Base-by-base conservation (phyloP, 2,329 filamentous ascomycete genomes). In the Zasmidium citrigriseum region DNA sequence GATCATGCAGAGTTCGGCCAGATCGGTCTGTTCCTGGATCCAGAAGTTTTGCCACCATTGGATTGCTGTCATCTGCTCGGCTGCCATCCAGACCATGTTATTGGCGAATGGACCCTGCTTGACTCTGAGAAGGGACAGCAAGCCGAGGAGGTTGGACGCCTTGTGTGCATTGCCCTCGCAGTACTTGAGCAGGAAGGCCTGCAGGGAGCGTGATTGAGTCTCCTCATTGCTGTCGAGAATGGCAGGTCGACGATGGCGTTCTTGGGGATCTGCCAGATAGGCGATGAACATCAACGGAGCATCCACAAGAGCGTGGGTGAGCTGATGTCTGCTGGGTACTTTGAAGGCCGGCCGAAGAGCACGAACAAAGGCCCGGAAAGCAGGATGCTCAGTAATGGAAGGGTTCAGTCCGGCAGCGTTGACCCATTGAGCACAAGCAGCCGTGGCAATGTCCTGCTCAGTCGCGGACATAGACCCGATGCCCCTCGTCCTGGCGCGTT, bases 11-110 rank as follows among this genome's bases (percentile, higher is more conserved):
- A 66, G 46, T 29, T 66, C 64, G 12, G 64, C 62, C 11, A 66
- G 50, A 22, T 65, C 64, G 9, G 62, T 62, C 34, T 66, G 64
- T n/a, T 63, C 59, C 44, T 64, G 60, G 23, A 64, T 41, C 64
- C 64, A 65, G 54, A 66, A 66, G 29, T 66, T 63, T 55, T 64
- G 62, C 64, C 64, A 66, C 64, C 64, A 66, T 27, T 64, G 63
- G 34, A 66, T 64, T 0, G 64, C 60, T 1, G 60, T 61, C 58
- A 66, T 63, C 34, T 66, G 64, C 16, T 66, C 58, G n/a, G 60
- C 62, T 2, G 64, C 64, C 54, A 66, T 63, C 64, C 64, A 66
- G 41, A 64, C 45, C 64, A 66, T 65, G 38, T 66, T 60, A 27
- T 66, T 66, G 51, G 54, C 57, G 48, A 66, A 66, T 0, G 62